Base-by-base conservation (phyloP, 2,329 filamentous ascomycete species). In the Trichoderma sp. region DNA sequence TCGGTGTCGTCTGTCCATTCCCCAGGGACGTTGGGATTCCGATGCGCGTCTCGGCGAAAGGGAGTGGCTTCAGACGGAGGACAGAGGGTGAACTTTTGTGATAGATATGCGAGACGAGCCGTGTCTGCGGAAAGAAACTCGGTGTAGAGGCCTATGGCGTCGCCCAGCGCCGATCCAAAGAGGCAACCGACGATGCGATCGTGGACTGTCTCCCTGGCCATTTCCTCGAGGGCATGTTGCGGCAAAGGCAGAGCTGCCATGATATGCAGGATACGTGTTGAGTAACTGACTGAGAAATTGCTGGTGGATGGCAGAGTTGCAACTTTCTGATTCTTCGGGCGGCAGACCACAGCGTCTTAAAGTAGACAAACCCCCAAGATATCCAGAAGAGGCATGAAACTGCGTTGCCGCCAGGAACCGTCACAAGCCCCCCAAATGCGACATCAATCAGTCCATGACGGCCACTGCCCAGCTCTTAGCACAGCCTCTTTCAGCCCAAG, bases 1-100 rank as follows among this genome's bases (percentile, higher is more conserved):
- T 87, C 85, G 0, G 85, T 87, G 74, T 87, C 85, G 70, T 87
- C 85, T 0, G 85, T 87, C 85, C 84, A 87, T 52, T 82, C 80
- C 29, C 81, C 79, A 0, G 77, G 73, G 3, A 75, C 73, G 43
- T 83, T 81, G 33, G 81, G 81, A 63, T 79, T 78, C 60, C 84
- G 78, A 72, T 86, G 84, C 5, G 75, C 72, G 72, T 86, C 84
- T n/a, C 78, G 75, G 21, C 79, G 76, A 70, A 82, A 81, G 0
- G 80, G 78, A 0, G 84, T 85, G 0, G 78, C 77, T 10, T 76
- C 68, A 2, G 78, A 78, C 5, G 63, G 27, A 3, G 79, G 79
- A 2, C 74, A 69, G 1, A 86, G 77, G 3, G 77, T 79, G 72
- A 86, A 86, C 2, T 70, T 76, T 16, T 77, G 72, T 1, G 76